Base-by-base conservation (phyloP, 495 filamentous ascomycete species). In the Penicillium subrubescens region DNA sequence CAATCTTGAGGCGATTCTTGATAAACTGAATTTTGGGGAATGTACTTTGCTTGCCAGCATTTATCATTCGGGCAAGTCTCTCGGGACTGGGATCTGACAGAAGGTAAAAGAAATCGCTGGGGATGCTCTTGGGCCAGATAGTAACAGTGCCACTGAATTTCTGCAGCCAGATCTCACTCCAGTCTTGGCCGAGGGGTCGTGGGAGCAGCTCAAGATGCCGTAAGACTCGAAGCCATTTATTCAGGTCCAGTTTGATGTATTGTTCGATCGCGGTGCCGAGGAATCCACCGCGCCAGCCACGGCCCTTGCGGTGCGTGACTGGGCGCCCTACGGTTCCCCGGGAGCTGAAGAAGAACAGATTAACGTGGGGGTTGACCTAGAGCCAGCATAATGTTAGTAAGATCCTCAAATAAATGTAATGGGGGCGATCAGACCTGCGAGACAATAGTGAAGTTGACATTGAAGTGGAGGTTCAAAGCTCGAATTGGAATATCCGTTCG, bases 271-370 rank as follows among this genome's bases (percentile, higher is more conserved):
- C 94, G n/a, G 87, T 90, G 27, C 94, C 94, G 1, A 98, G 82
- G 78, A 94, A 99, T 3, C 95, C 95, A 41, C 95, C 95, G 35
- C 95, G 89, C 95, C 95, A 99, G 57, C 95, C 95, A 39, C 94
- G 90, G 8, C 95, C 95, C 62, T 87, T 89, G 50, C 95, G 90
- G 75, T 99, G 95, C 0, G 95, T 97, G 37, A 99, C 95, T 29
- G 95, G 95, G 27, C 91, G 88, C 35, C 95, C 95, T 46, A 98
- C 93, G 1, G 89, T 87, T 15, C 95, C 95, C 39, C 96, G 87
- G 4, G 93, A 94, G 34, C 90, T 94, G 82, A 98, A 99, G 82
- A 99, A 97, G 83, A 99, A 98, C 19, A 97, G 86, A 69, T 96
- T 97, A 76, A 99, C 91, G 73, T 98, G 95, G 2, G 96, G 95